Conservation (phyloP, 306 rosid genomes). For the Rosa rugosa region DNA sequence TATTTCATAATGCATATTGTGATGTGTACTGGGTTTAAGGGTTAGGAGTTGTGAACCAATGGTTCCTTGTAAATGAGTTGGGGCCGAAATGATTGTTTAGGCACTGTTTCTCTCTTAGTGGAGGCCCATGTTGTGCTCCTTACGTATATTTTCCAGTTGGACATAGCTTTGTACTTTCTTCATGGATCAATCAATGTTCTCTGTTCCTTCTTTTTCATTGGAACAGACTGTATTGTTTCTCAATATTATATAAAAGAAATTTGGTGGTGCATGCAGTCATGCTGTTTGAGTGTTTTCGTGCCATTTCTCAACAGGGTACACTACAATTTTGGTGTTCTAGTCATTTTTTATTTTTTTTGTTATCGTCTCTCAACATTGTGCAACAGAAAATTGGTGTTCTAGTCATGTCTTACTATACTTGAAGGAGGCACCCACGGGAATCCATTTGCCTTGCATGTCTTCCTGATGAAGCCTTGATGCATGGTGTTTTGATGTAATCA, state of each 20-base stretch:
- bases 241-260: not conserved
- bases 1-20: not conserved
- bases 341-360: not conserved
- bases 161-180: constrained; percentile 7
- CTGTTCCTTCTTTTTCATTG: not conserved
- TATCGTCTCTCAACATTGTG: not conserved
- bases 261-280: not conserved
- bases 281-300: constrained; percentile 3
- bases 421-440: not conserved
- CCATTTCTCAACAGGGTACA: not conserved
- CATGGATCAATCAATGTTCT: constrained; percentile 1
- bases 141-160: not conserved
- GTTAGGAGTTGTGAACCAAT: constrained; percentile 1
- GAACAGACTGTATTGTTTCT: constrained; percentile 18
- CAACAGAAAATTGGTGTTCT: not conserved
- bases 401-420: not conserved
- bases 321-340: not conserved
- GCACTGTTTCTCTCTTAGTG: not conserved
- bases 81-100: not conserved
- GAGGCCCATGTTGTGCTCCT: constrained; percentile 9
- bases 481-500: constrained; percentile 4
- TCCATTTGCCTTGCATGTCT: constrained; percentile 6
- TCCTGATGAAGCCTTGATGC: not conserved
- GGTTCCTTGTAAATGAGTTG: constrained; percentile 14
- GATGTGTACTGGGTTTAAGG: constrained; percentile 13